A percentile compares a stretch with the other conserved stretches of the same genome.
Conservation (phyloP, 2,329 filamentous ascomycete species). For the Meredithiella fracta region DNA sequence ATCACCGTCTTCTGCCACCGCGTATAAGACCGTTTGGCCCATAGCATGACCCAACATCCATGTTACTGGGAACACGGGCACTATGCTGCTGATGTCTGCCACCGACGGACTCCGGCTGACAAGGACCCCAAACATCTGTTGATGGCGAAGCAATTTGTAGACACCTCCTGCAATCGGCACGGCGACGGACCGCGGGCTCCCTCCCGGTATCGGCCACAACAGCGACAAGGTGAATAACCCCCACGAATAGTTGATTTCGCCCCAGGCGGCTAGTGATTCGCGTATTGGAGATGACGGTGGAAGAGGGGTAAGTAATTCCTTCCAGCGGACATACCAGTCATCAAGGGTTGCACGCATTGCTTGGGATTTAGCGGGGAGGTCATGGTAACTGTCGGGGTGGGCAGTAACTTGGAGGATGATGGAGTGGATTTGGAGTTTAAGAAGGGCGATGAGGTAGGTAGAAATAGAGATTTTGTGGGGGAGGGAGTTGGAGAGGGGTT, state of each 20-base stretch:
- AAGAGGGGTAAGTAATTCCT: not conserved
- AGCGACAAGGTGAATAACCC: not conserved
- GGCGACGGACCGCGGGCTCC: not conserved
- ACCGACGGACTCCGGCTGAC: not conserved
- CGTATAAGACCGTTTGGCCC: not conserved
- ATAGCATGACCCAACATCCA: not conserved
- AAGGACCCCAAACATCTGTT: slow-evolving; percentile 1
- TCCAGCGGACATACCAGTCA: slow-evolving; percentile 4
- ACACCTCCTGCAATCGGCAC: not conserved
- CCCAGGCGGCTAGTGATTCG: not conserved
- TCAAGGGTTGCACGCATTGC: slow-evolving; percentile 1
- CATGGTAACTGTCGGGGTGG: not conserved
- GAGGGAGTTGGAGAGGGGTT: not conserved
- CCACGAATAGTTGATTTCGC: not conserved
- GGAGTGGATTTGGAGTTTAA: slow-evolving; percentile 15
- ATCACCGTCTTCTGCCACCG: not conserved
- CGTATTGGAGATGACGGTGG: not conserved
- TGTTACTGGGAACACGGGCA: not conserved
- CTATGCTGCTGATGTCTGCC: not conserved
- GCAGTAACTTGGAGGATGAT: slow-evolving; percentile 2
- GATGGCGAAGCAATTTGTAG: not conserved
- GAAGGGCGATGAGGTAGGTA: slow-evolving; percentile 13
- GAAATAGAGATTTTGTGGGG: slow-evolving; percentile 14
- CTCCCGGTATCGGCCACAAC: slow-evolving; percentile 2
- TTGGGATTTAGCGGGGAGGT: not conserved